Base-by-base conservation (phyloP, 306 rosid genomes). In the Trifolium dubium region DNA sequence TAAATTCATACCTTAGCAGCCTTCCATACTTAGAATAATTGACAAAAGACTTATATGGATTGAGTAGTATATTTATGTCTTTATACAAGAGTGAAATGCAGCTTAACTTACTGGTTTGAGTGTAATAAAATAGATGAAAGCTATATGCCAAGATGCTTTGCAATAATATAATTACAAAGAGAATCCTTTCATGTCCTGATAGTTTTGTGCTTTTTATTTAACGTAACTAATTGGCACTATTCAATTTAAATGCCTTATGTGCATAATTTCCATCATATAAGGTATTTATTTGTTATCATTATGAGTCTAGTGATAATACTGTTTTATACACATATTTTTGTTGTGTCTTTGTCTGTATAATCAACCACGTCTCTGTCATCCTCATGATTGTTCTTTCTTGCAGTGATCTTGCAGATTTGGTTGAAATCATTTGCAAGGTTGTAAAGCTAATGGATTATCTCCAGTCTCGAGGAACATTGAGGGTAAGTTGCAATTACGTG, bases 371-470 rank as follows among this genome's bases (percentile, higher is more conserved):
- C 79, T 72, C 51, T 71, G 18, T 31, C 41, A 23, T 80, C 43
- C 65, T 80, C 65, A 81, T 67, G 64, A 13, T 64, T 15, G 31
- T 71, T 73, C 63, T 72, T 79, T 77, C 32, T 73, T 83, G 40
- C 96, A 93, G 97, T 83, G 91, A 84, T 86, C 92, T 93, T 69
- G 94, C 96, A 80, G 91, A 93, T 87, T 81, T 89, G 85, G 75
- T 89, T 15, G 92, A 93, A 87, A 93, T 88, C 78, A 83, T 93
- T 79, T 82, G 84, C 81, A 87, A 89, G 82, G 86, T 88, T 71
- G 76, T 85, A 55, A 81, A 74, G 79, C 88, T 93, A 68, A 88
- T 89, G 91, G 96, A 91, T 82, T 82, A 73, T 54, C 97, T 93
- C 73, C 98, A 93, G 82, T 83, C 85, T 76, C 88, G 92, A 44